Evolutionary conservation across 2,329 filamentous ascomycete genomes (phyloP).

Genomic region (Ascochyta fabae): DNA sequence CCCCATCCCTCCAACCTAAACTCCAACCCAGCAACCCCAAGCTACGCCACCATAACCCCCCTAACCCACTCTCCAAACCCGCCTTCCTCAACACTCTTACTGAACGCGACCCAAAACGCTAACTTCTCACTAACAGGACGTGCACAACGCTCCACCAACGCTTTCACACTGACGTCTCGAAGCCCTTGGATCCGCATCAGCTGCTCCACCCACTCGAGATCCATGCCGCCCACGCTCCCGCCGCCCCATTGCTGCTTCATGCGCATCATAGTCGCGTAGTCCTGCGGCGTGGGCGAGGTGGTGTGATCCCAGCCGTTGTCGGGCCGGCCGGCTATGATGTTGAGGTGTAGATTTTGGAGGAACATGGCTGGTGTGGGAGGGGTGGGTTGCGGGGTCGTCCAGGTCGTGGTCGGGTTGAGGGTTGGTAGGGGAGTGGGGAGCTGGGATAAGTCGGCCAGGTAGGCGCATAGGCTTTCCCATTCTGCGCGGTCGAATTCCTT

Average conservation of each 20-base stretch:
- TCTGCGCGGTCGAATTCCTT: constrained; percentile 64
- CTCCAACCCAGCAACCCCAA: not conserved
- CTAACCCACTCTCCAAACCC: constrained; percentile 62
- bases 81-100: constrained; percentile 61
- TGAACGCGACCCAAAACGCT: constrained; percentile 66
- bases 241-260: constrained; percentile 38
- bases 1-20: not conserved
- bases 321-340: constrained; percentile 63
- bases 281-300: constrained; percentile 23
- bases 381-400: not conserved
- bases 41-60: constrained; percentile 41
- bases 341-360: constrained; percentile 48
- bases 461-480: constrained; percentile 60
- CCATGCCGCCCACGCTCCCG: constrained; percentile 31
- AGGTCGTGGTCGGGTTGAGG: not conserved
- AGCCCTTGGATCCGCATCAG: constrained; percentile 59
- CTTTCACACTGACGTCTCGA: constrained; percentile 58
- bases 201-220: constrained; percentile 65
- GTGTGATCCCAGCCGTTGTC: constrained; percentile 58
- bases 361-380: constrained; percentile 8
- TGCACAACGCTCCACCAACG: constrained; percentile 62
- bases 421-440: not conserved
- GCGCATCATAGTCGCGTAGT: constrained; percentile 35
- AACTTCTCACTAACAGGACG: constrained; percentile 61
- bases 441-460: constrained; percentile 34